These are phyloP conservation scores for Phascolomyces articulosus DNA, from an alignment of 371 early-diverging fungal genomes.

Conservation along the genomic window DNA sequence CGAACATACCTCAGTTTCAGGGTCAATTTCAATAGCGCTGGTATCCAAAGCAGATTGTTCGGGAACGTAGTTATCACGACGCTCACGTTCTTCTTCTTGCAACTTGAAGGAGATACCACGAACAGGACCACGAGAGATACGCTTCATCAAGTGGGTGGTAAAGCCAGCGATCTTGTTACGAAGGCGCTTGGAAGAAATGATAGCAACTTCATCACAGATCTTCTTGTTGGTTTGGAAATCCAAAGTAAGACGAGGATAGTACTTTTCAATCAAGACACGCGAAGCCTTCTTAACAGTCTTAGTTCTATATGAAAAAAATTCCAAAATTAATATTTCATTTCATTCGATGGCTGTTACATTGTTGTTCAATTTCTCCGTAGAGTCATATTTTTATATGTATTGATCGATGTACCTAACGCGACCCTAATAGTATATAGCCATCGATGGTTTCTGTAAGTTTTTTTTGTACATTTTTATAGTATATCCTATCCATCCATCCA, in stretches of 20 bases:
- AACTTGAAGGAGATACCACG: constrained; percentile 99
- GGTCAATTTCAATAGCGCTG: constrained; percentile 94
- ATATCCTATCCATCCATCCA: constrained; percentile 19
- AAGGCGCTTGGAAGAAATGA: constrained; percentile 99
- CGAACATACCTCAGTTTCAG: constrained; percentile 83
- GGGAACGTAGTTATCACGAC: constrained; percentile 99
- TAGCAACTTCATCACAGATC: constrained; percentile 97
- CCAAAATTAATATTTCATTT: background rate
- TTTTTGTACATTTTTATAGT: background rate
- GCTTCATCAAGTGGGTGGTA: constrained; percentile 99
- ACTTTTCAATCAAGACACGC: constrained; percentile 99
- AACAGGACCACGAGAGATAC: constrained; percentile 99
- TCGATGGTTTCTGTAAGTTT: background rate
- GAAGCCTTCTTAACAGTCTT: constrained; percentile 99
- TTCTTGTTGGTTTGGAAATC: constrained; percentile 99
- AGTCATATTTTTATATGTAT: background rate
- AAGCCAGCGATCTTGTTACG: constrained; percentile 99
- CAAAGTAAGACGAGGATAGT: constrained; percentile 98
- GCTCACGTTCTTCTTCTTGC: constrained; percentile 99
- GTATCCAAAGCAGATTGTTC: constrained; percentile 98
- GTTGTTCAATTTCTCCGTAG: no score
- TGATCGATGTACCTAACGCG: constrained; percentile 29
- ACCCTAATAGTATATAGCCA: constrained; percentile 22
- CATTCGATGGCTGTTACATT: background rate
- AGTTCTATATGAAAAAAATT: constrained; percentile 61